Conservation (phyloP, 2,329 filamentous ascomycete genomes). For the Paecilomyces niveus region DNA sequence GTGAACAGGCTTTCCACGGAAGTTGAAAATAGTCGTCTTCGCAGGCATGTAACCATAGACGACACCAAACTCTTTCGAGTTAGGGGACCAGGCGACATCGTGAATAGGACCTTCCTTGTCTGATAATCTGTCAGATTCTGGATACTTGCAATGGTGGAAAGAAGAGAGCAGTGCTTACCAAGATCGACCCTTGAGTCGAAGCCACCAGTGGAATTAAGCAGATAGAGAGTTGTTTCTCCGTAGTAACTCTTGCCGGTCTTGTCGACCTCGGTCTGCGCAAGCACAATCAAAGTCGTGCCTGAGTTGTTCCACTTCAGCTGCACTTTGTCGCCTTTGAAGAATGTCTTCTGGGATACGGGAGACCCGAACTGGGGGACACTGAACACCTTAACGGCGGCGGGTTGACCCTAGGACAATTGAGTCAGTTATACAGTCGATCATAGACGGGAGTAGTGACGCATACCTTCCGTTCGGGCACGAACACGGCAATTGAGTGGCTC, state of each 20-base stretch:
- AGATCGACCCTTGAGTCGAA: slow-evolving; percentile 89
- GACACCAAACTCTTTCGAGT: slow-evolving; percentile 94
- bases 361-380: slow-evolving; percentile 79
- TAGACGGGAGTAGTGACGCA: slow-evolving; percentile 13
- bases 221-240: slow-evolving; percentile 93
- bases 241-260: slow-evolving; percentile 99
- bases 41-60: slow-evolving; percentile 99
- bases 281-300: slow-evolving; percentile 84
- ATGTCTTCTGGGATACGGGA: slow-evolving; percentile 92
- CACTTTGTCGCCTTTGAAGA: slow-evolving; percentile 99
- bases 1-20: slow-evolving; percentile 72
- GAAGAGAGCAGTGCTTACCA: slow-evolving; percentile 33
- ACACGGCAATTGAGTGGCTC: slow-evolving; percentile 87
- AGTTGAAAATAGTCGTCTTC: slow-evolving; percentile 97
- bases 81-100: slow-evolving; percentile 97
- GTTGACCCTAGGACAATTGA: slow-evolving; percentile 64
- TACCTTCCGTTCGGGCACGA: slow-evolving; percentile 92
- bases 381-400: slow-evolving; percentile 88
- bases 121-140: slow-evolving; percentile 18
- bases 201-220: slow-evolving; percentile 81
- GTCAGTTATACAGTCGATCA: slow-evolving; percentile 1
- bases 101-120: slow-evolving; percentile 98
- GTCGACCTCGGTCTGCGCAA: slow-evolving; percentile 96
- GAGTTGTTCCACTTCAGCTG: slow-evolving; percentile 96
- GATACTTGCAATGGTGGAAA: not conserved